Percentiles rank a stretch among this genome's conserved stretches.
These are phyloP conservation scores for Nicotiana knightiana DNA, from an alignment of 257 asterid species.

Conservation along the genomic window DNA sequence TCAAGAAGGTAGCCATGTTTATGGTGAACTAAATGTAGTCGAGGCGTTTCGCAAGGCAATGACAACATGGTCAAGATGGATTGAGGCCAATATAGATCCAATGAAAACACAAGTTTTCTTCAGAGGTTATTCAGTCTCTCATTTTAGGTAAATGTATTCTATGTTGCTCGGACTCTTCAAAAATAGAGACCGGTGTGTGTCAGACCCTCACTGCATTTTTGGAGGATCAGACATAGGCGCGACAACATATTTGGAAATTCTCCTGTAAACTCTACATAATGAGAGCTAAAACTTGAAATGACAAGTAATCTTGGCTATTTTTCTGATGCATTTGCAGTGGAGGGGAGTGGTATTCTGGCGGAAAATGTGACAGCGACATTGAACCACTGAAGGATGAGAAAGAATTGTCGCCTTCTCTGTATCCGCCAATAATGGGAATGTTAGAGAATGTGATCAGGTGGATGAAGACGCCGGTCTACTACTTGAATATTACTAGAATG, in stretches of 20 bases:
- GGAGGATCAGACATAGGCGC: too few relatives aligned
- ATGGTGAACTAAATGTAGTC: slow-evolving; percentile 60
- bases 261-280: not conserved
- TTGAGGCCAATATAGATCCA: slow-evolving; percentile 48
- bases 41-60: slow-evolving; percentile 87
- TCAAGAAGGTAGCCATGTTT: slow-evolving; percentile 73
- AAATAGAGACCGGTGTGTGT: too few relatives aligned
- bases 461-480: slow-evolving; percentile 54
- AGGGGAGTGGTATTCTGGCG: slow-evolving; percentile 93
- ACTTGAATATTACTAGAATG: slow-evolving; percentile 67
- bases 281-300: not conserved
- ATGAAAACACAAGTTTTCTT: slow-evolving; percentile 55
- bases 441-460: slow-evolving; percentile 49
- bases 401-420: slow-evolving; percentile 37
- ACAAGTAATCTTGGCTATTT: not conserved
- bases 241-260: too few relatives aligned
- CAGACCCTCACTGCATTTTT: too few relatives aligned
- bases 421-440: slow-evolving; percentile 70
- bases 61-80: slow-evolving; percentile 77
- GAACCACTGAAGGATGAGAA: slow-evolving; percentile 54
- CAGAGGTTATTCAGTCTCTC: slow-evolving; percentile 81
- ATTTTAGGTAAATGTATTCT: slow-evolving; percentile 51
- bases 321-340: slow-evolving; percentile 46
- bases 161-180: not conserved
- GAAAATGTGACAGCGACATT: slow-evolving; percentile 68